phyloP scores from a whole-genome alignment of 768 basidiomycete species.

The Boletales sp. region DNA sequence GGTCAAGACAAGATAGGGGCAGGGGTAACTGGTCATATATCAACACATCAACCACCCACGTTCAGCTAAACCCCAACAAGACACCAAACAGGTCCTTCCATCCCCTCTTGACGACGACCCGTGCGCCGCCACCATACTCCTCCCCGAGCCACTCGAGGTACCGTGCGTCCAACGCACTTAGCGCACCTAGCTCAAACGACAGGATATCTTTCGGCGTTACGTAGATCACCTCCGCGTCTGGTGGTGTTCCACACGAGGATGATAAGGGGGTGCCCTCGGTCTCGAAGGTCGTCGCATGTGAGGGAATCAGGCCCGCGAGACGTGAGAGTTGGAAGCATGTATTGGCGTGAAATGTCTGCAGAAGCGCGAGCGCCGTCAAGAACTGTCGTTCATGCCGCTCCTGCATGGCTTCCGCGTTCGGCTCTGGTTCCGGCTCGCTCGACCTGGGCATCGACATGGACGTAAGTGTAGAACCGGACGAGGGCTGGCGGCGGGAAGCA shows the following conservation, averaged over 20 bases:
- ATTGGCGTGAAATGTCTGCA: conserved; percentile 68
- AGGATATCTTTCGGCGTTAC: conserved; percentile 62
- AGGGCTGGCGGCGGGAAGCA: conserved; percentile 32
- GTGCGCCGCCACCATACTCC: conserved; percentile 53
- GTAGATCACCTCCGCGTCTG: conserved; percentile 33
- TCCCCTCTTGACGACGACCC: conserved; percentile 39
- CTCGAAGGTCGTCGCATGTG: not conserved
- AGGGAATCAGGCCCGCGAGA: conserved; percentile 27
- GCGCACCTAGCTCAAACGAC: conserved; percentile 68
- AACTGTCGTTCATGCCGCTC: conserved; percentile 35
- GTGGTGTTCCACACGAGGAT: not conserved
- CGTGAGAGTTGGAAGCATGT: conserved; percentile 55
- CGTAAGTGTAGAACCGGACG: conserved; percentile 26
- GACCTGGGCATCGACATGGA: conserved; percentile 6
- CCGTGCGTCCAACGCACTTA: conserved; percentile 65
- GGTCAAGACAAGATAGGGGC: no score
- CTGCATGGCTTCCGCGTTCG: conserved; percentile 2
- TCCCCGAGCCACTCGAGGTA: conserved; percentile 76
- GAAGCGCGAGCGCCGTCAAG: conserved; percentile 51
- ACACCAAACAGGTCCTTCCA: conserved; percentile 47
- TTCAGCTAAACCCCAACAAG: conserved; percentile 40
- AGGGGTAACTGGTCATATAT: not conserved
- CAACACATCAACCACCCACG: not conserved
- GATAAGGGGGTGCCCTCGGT: not conserved
- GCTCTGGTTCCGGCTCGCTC: no score